Conservation (phyloP, 768 basidiomycete species). For the Suillus cothurnatus region DNA sequence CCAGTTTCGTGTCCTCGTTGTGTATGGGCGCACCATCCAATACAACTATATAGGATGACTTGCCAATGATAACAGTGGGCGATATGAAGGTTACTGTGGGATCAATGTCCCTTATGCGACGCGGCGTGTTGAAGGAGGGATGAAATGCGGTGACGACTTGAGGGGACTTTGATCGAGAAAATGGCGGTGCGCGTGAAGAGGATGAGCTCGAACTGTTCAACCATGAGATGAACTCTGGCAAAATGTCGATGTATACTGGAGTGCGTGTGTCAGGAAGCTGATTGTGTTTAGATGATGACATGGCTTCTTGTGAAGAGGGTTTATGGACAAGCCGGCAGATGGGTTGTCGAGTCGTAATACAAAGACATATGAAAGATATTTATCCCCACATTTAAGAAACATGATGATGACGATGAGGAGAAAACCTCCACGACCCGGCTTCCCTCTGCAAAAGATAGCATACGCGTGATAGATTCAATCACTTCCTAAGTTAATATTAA, state of each 20-base stretch:
- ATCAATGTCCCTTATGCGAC: slow-evolving; percentile 60
- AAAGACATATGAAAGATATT: background rate
- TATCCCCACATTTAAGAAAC: slow-evolving; percentile 9
- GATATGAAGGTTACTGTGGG: slow-evolving; percentile 70
- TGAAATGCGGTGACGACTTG: background rate
- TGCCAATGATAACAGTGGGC: slow-evolving; percentile 46
- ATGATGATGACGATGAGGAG: slow-evolving; percentile 15
- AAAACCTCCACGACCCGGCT: slow-evolving; percentile 23
- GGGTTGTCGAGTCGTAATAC: no score
- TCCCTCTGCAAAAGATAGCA: slow-evolving; percentile 31
- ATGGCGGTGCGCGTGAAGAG: slow-evolving; percentile 4
- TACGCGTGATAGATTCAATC: slow-evolving; percentile 35
- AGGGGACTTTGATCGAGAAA: slow-evolving; percentile 1
- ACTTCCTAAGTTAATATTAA: slow-evolving; percentile 32
- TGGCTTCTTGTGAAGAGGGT: slow-evolving; percentile 15
- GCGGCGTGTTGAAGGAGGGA: slow-evolving; percentile 37
- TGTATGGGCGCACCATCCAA: slow-evolving; percentile 38
- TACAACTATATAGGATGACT: slow-evolving; percentile 58
- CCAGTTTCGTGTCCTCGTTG: slow-evolving; percentile 30
- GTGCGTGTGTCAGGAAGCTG: slow-evolving; percentile 27
- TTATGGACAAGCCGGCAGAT: slow-evolving; percentile 7
- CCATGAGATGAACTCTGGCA: slow-evolving; percentile 20
- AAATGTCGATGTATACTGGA: slow-evolving; percentile 37
- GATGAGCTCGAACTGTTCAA: background rate
- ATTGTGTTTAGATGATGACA: slow-evolving; percentile 26